phyloP scores from a whole-genome alignment of 306 rosid genomes.

The Quercus engelmannii region DNA sequence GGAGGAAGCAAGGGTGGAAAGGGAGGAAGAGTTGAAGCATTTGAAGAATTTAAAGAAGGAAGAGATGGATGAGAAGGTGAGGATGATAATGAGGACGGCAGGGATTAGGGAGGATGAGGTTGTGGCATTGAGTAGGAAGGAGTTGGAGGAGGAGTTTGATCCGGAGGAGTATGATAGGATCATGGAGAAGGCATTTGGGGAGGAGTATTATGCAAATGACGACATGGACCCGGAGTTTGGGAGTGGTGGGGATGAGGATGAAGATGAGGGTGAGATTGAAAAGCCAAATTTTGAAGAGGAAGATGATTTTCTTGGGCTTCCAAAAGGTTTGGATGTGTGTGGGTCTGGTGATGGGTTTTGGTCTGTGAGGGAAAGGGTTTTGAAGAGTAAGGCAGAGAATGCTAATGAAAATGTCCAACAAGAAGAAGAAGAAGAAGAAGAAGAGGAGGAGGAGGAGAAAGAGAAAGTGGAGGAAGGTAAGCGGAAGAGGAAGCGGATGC shows the following conservation, averaged over 20 bases:
- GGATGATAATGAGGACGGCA: constrained; percentile 64
- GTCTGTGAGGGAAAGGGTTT: constrained; percentile 61
- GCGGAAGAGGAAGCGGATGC: constrained; percentile 60
- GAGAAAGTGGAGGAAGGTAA: constrained; percentile 36
- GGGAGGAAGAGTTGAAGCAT: constrained; percentile 89
- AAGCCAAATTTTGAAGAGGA: constrained; percentile 85
- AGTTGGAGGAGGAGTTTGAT: constrained; percentile 79
- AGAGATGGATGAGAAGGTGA: constrained; percentile 70
- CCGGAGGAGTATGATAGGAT: constrained; percentile 81
- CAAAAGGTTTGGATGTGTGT: constrained; percentile 63
- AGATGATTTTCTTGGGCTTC: constrained; percentile 83
- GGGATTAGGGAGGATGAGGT: constrained; percentile 68
- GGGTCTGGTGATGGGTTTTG: constrained; percentile 61
- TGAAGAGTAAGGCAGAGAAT: constrained; percentile 45
- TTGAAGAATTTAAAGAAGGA: constrained; percentile 89
- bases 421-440: constrained; percentile 24
- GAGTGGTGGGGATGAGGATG: constrained; percentile 31
- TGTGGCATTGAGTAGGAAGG: constrained; percentile 44
- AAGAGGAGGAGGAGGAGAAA: neutral
- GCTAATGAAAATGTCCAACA: constrained; percentile 30
- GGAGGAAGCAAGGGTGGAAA: constrained; percentile 72
- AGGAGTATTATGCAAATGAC: constrained; percentile 60
- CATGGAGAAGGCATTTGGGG: constrained; percentile 75
- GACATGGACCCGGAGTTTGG: constrained; percentile 58
- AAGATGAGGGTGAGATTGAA: constrained; percentile 45